Conservation (phyloP, 441 rosid species). For the Syzygium syzygioides region DNA sequence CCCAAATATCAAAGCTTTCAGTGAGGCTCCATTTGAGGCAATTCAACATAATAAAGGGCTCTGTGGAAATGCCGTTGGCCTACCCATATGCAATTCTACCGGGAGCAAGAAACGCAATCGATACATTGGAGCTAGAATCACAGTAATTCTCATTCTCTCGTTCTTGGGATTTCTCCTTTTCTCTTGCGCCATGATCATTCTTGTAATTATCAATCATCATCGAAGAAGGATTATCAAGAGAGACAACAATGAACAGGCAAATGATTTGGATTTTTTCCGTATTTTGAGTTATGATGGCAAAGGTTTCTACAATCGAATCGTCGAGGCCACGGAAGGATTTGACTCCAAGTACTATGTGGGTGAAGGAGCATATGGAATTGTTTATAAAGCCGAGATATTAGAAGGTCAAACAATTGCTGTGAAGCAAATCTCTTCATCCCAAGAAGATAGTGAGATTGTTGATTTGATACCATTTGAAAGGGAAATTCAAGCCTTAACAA, state of each 20-base stretch:
- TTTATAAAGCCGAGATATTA: not conserved
- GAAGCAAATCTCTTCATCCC: not conserved
- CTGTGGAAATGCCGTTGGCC: not conserved
- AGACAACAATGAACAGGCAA: not conserved
- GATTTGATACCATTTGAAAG: not conserved
- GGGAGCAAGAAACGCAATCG: rapidly evolving
- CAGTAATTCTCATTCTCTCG: rapidly evolving
- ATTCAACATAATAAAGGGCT: not conserved
- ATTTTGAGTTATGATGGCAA: not conserved
- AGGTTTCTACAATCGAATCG: not conserved
- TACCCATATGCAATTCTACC: not conserved
- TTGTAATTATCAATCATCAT: not conserved
- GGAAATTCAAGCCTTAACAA: not conserved
- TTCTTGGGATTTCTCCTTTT: not conserved
- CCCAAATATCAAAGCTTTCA: not conserved
- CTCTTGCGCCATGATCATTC: not conserved
- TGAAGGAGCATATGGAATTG: not conserved
- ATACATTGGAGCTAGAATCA: rapidly evolving
- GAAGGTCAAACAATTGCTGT: not conserved
- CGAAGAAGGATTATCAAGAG: not conserved
- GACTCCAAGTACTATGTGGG: not conserved
- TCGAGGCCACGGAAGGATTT: not conserved
- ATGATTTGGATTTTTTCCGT: not conserved
- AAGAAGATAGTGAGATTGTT: not conserved
- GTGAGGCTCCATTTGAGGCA: not conserved